Evolutionary conservation across 495 filamentous ascomycete species (phyloP).

Genomic region (Trichoderma reesei): DNA sequence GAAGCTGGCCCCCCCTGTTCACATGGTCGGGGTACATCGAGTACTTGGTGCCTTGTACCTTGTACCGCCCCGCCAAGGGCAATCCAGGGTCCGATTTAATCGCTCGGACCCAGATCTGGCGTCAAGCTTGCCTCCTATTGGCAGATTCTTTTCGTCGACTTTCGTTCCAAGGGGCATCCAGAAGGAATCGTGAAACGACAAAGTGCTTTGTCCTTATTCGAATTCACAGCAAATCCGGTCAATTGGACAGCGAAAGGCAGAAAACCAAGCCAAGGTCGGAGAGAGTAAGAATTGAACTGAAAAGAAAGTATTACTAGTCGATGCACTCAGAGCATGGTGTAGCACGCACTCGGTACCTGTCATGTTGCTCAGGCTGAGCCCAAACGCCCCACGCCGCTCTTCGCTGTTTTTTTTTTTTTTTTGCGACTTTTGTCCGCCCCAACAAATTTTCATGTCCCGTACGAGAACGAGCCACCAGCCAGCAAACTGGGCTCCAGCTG

Average conservation of each 20-base stretch:
- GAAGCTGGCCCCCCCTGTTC: no score
- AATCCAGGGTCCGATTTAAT: constrained; percentile 3
- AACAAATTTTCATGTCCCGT: background rate
- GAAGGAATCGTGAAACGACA: background rate
- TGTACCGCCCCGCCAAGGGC: no score
- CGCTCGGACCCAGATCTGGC: background rate
- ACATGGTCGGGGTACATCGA: no score
- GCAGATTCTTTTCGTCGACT: background rate
- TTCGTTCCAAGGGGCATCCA: background rate
- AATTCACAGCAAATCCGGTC: background rate
- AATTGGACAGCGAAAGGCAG: background rate
- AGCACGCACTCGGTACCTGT: no score
- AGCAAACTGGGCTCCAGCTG: background rate
- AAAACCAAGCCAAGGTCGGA: background rate
- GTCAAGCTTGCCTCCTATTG: constrained; percentile 1
- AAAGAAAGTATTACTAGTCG: background rate
- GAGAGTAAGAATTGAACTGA: background rate
- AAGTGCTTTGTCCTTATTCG: background rate
- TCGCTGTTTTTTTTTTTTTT: background rate
- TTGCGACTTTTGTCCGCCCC: background rate
- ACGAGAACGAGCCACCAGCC: no score
- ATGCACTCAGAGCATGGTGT: no score
- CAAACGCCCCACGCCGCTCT: background rate
- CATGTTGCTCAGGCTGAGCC: background rate
- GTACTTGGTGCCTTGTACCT: no score